Evolutionary conservation across 176 grass and related monocot genomes (phyloP).

Genomic region (Cocos nucifera): DNA sequence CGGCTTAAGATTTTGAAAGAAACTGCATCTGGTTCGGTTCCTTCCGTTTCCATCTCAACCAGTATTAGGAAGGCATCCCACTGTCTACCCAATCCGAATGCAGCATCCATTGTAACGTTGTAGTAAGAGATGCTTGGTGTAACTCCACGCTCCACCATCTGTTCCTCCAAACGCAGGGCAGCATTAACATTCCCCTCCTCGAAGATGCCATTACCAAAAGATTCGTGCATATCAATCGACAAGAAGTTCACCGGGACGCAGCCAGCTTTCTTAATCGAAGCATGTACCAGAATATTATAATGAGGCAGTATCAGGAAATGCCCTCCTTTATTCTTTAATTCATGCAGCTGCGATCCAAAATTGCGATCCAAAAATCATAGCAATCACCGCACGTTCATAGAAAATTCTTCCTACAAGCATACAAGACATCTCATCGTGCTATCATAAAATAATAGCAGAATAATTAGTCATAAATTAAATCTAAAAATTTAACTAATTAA

Average conservation of each 20-base stretch:
- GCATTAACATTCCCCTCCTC: conserved; percentile 4
- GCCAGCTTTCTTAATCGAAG: conserved; percentile 14
- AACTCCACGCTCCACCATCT: conserved; percentile 10
- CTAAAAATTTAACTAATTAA: too few species aligned
- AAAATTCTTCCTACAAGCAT: too few species aligned
- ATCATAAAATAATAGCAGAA: too few species aligned
- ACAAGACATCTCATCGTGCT: too few species aligned
- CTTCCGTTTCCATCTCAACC: conserved; percentile 20
- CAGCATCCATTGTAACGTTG: conserved; percentile 20
- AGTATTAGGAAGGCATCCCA: conserved; percentile 24
- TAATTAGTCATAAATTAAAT: too few species aligned
- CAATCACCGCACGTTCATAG: too few species aligned
- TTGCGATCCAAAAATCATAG: too few species aligned
- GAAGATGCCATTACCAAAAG: conserved; percentile 17
- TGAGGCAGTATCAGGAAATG: conserved; percentile 14
- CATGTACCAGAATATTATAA: conserved; percentile 33
- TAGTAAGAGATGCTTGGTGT: conserved; percentile 25
- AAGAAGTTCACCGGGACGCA: background rate
- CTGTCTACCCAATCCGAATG: conserved; percentile 12
- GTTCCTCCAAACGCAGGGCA: conserved; percentile 6
- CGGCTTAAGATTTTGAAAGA: conserved; percentile 18
- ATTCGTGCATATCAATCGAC: conserved; percentile 16
- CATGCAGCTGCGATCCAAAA: background rate
- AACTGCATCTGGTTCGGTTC: conserved; percentile 17
- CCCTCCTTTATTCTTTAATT: conserved; percentile 9